A percentile compares a stretch with the other conserved stretches of the same genome.
These are phyloP conservation scores for Eucalyptus lansdowneana DNA, from an alignment of 345 rosid genomes.

Conservation along the genomic window DNA sequence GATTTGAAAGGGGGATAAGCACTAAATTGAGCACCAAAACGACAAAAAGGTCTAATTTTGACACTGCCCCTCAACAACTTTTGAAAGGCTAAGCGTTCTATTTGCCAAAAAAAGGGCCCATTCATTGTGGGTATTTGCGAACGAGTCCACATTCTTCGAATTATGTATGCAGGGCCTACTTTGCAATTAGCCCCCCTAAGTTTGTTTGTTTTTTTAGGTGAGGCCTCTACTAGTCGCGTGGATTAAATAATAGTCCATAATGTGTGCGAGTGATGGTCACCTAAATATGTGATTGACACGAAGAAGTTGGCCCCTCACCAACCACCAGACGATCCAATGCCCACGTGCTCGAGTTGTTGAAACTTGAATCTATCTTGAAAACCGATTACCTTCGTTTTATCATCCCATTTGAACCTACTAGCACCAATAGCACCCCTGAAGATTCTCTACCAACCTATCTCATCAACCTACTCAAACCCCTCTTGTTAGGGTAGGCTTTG, in stretches of 20 bases:
- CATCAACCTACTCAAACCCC: background rate
- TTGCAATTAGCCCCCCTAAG: background rate
- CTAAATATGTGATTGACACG: background rate
- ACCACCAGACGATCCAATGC: background rate
- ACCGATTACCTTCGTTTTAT: background rate
- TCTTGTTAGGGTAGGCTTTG: background rate
- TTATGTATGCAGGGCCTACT: background rate
- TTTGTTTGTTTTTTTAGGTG: background rate
- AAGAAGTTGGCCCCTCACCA: background rate
- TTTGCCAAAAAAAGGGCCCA: background rate
- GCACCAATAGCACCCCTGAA: background rate
- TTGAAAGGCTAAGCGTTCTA: background rate
- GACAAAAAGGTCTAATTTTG: background rate
- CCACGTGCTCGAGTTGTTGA: background rate
- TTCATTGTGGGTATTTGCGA: background rate
- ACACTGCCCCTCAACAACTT: background rate
- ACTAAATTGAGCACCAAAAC: background rate
- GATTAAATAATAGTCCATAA: background rate
- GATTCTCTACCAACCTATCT: background rate
- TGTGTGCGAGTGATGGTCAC: background rate
- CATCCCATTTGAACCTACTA: background rate
- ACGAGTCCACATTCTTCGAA: background rate
- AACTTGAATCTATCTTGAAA: background rate
- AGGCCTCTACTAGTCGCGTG: background rate
- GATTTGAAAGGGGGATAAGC: background rate